Evolutionary conservation across 1,284 basidiomycete genomes (phyloP).

Genomic region (Rhodofomes roseus): DNA sequence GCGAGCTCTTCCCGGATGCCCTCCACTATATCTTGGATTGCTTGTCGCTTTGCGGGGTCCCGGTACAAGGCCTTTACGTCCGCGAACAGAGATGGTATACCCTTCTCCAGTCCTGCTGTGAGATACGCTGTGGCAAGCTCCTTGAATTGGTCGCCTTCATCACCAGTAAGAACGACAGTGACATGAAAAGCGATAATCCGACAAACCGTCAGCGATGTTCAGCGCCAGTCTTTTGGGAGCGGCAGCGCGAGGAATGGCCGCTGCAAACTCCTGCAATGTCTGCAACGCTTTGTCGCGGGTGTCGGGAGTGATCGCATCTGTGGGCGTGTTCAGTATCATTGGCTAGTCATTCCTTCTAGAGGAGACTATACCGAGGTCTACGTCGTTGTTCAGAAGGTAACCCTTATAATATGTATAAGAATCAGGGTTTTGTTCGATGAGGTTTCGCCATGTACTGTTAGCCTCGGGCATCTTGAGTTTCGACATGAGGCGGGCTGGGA

Average conservation of each 20-base stretch:
- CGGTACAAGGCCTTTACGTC: constrained; percentile 88
- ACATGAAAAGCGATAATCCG: background rate
- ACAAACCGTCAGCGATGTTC: constrained; percentile 53
- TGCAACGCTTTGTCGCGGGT: constrained; percentile 52
- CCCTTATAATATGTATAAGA: constrained; percentile 78
- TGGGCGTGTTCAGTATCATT: background rate
- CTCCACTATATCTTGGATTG: constrained; percentile 74
- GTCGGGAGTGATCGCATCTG: constrained; percentile 45
- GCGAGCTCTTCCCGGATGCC: constrained; percentile 39
- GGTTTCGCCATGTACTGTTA: constrained; percentile 71
- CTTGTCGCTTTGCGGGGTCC: constrained; percentile 58
- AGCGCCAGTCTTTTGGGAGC: constrained; percentile 75
- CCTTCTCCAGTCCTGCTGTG: constrained; percentile 70
- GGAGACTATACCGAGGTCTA: constrained; percentile 54
- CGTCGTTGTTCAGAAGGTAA: constrained; percentile 63
- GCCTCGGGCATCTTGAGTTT: constrained; percentile 69
- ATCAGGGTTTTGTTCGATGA: constrained; percentile 88
- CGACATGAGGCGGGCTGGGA: constrained; percentile 67
- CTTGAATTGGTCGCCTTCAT: constrained; percentile 60
- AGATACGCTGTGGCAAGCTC: constrained; percentile 71
- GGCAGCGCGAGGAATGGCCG: constrained; percentile 64
- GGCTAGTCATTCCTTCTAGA: background rate
- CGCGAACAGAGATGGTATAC: constrained; percentile 91
- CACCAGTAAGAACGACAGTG: background rate
- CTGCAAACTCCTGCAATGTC: constrained; percentile 56